phyloP scores from a whole-genome alignment of 108 stramenopile genomes.

The Cyclotella kingstonii region DNA sequence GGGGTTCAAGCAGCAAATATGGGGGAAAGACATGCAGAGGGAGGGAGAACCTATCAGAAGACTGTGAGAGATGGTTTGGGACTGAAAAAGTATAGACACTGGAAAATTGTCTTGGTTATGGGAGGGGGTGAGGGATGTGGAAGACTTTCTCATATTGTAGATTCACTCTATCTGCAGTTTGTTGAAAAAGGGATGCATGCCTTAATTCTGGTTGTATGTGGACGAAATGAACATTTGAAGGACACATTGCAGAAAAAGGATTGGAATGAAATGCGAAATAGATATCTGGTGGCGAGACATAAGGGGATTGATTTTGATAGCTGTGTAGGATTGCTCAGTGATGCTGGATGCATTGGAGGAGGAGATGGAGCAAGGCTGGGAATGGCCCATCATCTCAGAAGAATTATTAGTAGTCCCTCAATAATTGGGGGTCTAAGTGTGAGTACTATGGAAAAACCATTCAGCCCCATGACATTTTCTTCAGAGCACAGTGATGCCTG shows the following conservation, averaged over 20 bases:
- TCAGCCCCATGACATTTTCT: constrained; percentile 6
- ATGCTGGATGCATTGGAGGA: constrained; percentile 65
- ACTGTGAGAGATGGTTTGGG: constrained; percentile 46
- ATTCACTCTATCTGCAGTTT: constrained; percentile 70
- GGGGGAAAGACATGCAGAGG: constrained; percentile 63
- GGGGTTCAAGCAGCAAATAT: constrained; percentile 63
- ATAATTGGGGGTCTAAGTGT: constrained; percentile 10
- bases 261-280: constrained; percentile 55
- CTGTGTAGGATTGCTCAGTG: constrained; percentile 32
- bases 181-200: constrained; percentile 64
- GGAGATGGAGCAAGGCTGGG: constrained; percentile 71
- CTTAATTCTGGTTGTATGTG: constrained; percentile 92
- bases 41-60: constrained; percentile 59
- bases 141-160: constrained; percentile 82
- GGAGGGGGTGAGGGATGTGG: constrained; percentile 97
- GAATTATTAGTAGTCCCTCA: constrained; percentile 44
- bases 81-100: constrained; percentile 33
- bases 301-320: constrained; percentile 36
- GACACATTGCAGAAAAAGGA: constrained; percentile 49
- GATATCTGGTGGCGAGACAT: constrained; percentile 19
- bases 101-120: constrained; percentile 63
- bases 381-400: constrained; percentile 49
- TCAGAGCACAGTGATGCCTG: not conserved
- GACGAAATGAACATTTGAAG: constrained; percentile 69
- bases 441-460: constrained; percentile 6